Evolutionary conservation across 768 basidiomycete species (phyloP).

Genomic region (Tulasnella sp.): DNA sequence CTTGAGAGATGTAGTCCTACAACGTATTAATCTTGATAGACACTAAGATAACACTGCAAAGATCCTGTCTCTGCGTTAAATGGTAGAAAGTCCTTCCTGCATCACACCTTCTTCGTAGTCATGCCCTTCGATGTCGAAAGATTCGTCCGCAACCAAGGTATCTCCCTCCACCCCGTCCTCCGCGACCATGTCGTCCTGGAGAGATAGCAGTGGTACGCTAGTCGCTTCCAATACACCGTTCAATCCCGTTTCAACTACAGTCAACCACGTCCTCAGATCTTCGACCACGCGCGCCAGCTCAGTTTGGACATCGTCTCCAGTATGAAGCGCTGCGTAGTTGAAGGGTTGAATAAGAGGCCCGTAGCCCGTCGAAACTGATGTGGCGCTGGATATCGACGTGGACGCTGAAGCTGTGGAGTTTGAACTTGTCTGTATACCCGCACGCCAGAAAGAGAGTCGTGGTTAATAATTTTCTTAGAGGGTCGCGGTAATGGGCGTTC

Average conservation of each 20-base stretch:
- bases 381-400: constrained; percentile 13
- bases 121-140: neutral
- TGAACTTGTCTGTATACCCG: neutral
- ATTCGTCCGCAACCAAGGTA: neutral
- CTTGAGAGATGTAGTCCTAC: neutral
- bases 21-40: neutral
- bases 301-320: constrained; percentile 50
- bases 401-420: constrained; percentile 17
- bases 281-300: constrained; percentile 69
- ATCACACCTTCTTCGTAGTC: constrained; percentile 23
- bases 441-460: neutral
- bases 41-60: neutral
- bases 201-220: neutral
- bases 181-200: neutral
- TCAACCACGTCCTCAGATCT: constrained; percentile 68
- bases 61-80: neutral
- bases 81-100: neutral
- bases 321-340: constrained; percentile 53
- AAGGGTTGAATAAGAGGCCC: constrained; percentile 46
- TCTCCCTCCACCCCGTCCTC: constrained; percentile 22
- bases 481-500: neutral
- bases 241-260: constrained; percentile 64
- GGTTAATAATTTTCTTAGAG: neutral
- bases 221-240: constrained; percentile 53
- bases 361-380: constrained; percentile 10